Base-by-base conservation (phyloP, 2,329 filamentous ascomycete species). In the Claviceps purpurea region DNA sequence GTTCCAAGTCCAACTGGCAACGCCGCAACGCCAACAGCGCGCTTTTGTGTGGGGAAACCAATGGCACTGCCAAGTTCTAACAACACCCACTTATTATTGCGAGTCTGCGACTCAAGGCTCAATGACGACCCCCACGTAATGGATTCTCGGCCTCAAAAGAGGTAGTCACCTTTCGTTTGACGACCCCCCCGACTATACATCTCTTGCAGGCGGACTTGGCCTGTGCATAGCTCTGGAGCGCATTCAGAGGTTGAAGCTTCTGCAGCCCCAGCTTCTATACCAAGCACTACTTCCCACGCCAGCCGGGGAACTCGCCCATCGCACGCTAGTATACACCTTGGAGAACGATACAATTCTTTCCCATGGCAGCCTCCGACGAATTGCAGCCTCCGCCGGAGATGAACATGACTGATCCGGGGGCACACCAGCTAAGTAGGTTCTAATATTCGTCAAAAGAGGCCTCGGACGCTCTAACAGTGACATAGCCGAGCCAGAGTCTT, bases 401-500 rank as follows among this genome's bases (percentile, higher is more conserved):
- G 51, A 61, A 61, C 30, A 55, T 70, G 37, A 68, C 72, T 44
- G 79, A 82, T 58, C 73, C 79, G 48, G 80, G 79, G 58, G 79
- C 79, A 44, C 79, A 74, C 62, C 78, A 82, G 53, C 68, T 82
- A 55, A 74, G 80, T 82, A 63, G 38, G 58, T 56, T 47, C 42
- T 34, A 44, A 13, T 20, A 47, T 49, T 40, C 47, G 30, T 52
- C 42, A 26, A 20, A 11, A 45, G 30, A 5, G 26, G 51, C 16
- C 43, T 34, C 30, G 8, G 30, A 16, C 24, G 45, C 56, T 52
- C 63, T 69, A 56, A 68, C 58, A 50, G 50, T 37, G 39, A 24
- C 22, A 39, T 44, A 65, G 65, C 64, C 68, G 76, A 77, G 45
- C 42, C 53, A 42, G 53, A 55, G 54, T 72, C 71, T 34, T 82